phyloP scores from a whole-genome alignment of 371 early-diverging fungal species.

The Rhizomucor pusillus region DNA sequence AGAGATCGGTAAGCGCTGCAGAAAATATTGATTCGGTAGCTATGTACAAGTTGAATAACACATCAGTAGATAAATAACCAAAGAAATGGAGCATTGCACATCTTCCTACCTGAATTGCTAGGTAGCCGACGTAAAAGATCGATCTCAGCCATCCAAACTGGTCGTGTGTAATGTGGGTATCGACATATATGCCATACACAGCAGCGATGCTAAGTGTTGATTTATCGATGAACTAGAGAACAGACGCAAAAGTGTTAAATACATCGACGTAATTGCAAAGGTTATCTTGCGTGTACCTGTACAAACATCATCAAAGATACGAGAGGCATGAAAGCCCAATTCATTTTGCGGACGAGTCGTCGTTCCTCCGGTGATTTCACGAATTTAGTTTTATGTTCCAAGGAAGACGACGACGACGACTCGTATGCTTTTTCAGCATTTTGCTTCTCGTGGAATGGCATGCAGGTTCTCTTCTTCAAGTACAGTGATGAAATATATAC shows the following conservation, averaged over 20 bases:
- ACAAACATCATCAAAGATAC: conserved; percentile 16
- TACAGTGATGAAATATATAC: too few species aligned
- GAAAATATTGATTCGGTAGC: conserved; percentile 36
- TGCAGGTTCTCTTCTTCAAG: too few species aligned
- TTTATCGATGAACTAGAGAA: conserved; percentile 32
- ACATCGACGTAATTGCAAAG: background rate
- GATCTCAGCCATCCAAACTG: conserved; percentile 34
- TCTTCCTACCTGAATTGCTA: conserved; percentile 26
- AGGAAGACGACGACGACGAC: too few species aligned
- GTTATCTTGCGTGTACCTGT: conserved; percentile 8
- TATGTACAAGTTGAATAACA: conserved; percentile 1
- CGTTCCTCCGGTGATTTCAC: conserved; percentile 12
- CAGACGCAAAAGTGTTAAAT: background rate
- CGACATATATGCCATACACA: conserved; percentile 23
- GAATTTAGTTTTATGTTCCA: too few species aligned
- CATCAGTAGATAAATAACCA: background rate
- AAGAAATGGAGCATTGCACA: background rate
- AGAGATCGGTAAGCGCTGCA: conserved; percentile 29
- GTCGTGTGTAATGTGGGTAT: conserved; percentile 16
- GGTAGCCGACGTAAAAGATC: conserved; percentile 36
- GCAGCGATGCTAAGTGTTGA: conserved; percentile 24
- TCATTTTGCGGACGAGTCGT: conserved; percentile 12
- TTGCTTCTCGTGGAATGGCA: too few species aligned
- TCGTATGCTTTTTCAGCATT: too few species aligned
- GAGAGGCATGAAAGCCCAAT: conserved; percentile 14